These are phyloP conservation scores for Exutisphaerella laricina DNA, from an alignment of 2,329 filamentous ascomycete species.

Conservation along the genomic window DNA sequence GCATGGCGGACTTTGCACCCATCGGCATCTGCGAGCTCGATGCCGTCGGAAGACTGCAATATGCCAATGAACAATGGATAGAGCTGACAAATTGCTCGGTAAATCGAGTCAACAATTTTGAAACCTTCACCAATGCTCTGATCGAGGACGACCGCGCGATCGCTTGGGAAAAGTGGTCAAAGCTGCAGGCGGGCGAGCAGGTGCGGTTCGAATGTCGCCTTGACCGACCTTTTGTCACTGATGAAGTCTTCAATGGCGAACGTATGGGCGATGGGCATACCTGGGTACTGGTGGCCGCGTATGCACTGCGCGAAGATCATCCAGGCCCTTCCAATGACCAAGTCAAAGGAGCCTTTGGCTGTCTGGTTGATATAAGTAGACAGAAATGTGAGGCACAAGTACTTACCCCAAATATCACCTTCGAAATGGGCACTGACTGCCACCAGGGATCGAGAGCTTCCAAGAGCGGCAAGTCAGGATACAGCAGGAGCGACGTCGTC, in stretches of 20 bases:
- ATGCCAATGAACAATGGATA: slow-evolving; percentile 36
- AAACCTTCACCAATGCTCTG: slow-evolving; percentile 7
- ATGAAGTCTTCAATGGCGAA: slow-evolving; percentile 14
- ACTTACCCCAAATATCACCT: not conserved
- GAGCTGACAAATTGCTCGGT: slow-evolving; percentile 25
- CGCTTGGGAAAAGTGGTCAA: slow-evolving; percentile 11
- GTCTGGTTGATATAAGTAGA: slow-evolving; percentile 36
- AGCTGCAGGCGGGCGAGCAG: slow-evolving; percentile 17
- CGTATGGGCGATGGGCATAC: slow-evolving; percentile 15
- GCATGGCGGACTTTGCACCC: slow-evolving; percentile 35
- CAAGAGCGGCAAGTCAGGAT: slow-evolving; percentile 36
- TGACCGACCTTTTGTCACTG: slow-evolving; percentile 12
- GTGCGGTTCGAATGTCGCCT: slow-evolving; percentile 31
- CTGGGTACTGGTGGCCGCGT: slow-evolving; percentile 20
- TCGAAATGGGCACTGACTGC: not conserved
- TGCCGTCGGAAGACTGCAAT: slow-evolving; percentile 31
- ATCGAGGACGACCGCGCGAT: slow-evolving; percentile 11
- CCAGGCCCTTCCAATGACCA: slow-evolving; percentile 12
- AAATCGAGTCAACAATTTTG: slow-evolving; percentile 4
- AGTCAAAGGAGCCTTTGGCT: slow-evolving; percentile 34
- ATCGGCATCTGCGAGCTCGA: slow-evolving; percentile 38
- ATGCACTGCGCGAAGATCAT: slow-evolving; percentile 4
- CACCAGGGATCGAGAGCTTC: slow-evolving; percentile 34
- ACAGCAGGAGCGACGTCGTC: slow-evolving; percentile 33
- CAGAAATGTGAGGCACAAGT: slow-evolving; percentile 35